These are phyloP conservation scores for Tricholoma bakamatsutake DNA, from an alignment of 768 basidiomycete genomes.

Conservation along the genomic window DNA sequence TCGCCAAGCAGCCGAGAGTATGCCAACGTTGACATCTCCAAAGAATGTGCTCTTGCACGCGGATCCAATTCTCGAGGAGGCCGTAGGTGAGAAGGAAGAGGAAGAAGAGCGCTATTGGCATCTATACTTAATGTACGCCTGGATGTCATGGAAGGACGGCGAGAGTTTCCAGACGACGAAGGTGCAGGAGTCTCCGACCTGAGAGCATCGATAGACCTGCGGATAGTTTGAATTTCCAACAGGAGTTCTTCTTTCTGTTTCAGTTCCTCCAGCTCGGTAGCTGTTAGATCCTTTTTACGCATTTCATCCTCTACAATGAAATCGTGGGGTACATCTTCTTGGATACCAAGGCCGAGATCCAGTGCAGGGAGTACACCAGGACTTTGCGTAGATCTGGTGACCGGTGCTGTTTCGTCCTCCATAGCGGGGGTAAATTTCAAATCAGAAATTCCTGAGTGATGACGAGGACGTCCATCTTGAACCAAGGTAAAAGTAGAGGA, in stretches of 20 bases:
- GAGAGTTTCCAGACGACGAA: constrained; percentile 57
- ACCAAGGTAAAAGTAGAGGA: constrained; percentile 48
- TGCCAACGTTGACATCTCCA: constrained; percentile 55
- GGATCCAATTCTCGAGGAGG: constrained; percentile 67
- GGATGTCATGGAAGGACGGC: constrained; percentile 60
- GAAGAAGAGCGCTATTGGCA: constrained; percentile 44
- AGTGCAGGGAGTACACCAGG: constrained; percentile 60
- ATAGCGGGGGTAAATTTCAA: constrained; percentile 58
- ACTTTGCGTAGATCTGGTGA: constrained; percentile 42
- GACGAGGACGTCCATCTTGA: constrained; percentile 48
- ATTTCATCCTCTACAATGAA: constrained; percentile 51
- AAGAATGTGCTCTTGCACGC: constrained; percentile 62
- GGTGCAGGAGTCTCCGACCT: constrained; percentile 66
- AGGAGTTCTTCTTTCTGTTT: constrained; percentile 67
- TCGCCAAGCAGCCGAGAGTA: constrained; percentile 40
- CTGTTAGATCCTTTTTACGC: constrained; percentile 30
- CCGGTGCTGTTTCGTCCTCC: constrained; percentile 55
- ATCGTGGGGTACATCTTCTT: constrained; percentile 66
- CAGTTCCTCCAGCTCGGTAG: constrained; percentile 49
- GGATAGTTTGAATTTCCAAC: constrained; percentile 73
- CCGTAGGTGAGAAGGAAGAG: constrained; percentile 51
- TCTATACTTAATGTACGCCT: constrained; percentile 66
- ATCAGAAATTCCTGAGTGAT: constrained; percentile 66
- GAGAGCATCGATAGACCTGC: constrained; percentile 71
- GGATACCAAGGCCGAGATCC: constrained; percentile 70